phyloP scores from a whole-genome alignment of 768 basidiomycete species.

The Amanita jacksonii region DNA sequence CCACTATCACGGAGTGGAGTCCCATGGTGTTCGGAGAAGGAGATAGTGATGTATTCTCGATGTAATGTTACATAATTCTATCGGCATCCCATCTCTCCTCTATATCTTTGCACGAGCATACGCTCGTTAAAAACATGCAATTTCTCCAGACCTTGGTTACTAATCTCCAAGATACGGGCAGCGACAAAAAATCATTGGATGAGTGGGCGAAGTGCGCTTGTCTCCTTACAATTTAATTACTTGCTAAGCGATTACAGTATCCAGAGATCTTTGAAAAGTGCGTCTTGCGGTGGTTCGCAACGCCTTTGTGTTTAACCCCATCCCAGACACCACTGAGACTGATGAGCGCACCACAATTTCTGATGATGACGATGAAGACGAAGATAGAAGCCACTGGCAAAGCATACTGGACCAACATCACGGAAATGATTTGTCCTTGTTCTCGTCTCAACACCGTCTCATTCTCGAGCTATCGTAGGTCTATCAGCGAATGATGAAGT shows the following conservation, averaged over 20 bases:
- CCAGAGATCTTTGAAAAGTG: conserved; percentile 1
- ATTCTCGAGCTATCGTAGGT: background rate
- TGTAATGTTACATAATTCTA: no score
- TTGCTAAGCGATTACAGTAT: conserved; percentile 3
- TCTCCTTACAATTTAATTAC: background rate
- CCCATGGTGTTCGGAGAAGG: conserved; percentile 17
- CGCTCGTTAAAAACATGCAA: background rate
- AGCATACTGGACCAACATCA: conserved; percentile 6
- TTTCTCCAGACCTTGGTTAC: background rate
- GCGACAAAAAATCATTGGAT: background rate
- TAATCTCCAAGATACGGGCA: background rate
- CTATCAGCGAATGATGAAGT: no score
- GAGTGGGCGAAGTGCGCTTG: conserved; percentile 3
- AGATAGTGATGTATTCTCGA: conserved; percentile 4
- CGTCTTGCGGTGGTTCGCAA: no score
- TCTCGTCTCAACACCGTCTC: background rate
- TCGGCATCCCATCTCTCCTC: no score
- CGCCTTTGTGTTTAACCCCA: no score
- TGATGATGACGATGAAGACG: background rate
- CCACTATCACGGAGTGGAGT: conserved; percentile 38
- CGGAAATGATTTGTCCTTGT: background rate
- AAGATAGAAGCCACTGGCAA: background rate
- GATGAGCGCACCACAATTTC: background rate
- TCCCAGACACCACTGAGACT: no score
- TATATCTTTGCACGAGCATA: no score